Evolutionary conservation across 169 alveolate species (phyloP), one percentile per base, ranked within the genome.

Genomic region (Plasmodium gonderi): DNA sequence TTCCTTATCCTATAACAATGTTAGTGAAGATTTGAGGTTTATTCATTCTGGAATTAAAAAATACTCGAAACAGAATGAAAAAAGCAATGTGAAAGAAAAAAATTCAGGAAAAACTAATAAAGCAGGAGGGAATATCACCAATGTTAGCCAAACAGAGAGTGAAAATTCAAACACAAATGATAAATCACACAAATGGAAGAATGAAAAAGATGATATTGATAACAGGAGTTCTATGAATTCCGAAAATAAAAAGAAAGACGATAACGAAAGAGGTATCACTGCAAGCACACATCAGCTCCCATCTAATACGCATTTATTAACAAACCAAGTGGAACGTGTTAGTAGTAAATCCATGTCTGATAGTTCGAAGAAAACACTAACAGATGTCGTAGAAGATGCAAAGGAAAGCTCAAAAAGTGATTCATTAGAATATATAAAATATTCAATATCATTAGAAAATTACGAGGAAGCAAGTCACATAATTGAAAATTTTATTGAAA

Each of bases 21-120:
- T 80, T 12, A 65, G 80, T n/a, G 80, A 83, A 76, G 92, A 83
- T 83, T 83, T 83, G 49, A 72, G 92, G 4, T 83, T 83, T 83
- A 49, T 83, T 12, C 92, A 83, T 47, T 68, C 77, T 12, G 82
- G 92, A 47, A 83, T 83, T 72, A 83, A 83, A 20, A 83, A 83
- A 47, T 83, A 83, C 42, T 68, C 47, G 33, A 83, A 83, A 51
- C 31, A 49, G 40, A 36, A 40, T 45, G 79, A 67, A 80, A 33
- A 11, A 40, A 80, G 29, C 33, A 31, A 65, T 17, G 42, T 33
- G 44, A 83, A 72, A 47, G 54, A 47, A 31, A 82, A 69, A 47
- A 36, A 79, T 6, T 29, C 74, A n/a, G 12, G 40, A 26, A 40
- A 65, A 26, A 79, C 11, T 1, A 26, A 20, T 4, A 0, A 5